Base-by-base conservation (phyloP, 202 grass and related monocot species). In the Zoysia matrella region DNA sequence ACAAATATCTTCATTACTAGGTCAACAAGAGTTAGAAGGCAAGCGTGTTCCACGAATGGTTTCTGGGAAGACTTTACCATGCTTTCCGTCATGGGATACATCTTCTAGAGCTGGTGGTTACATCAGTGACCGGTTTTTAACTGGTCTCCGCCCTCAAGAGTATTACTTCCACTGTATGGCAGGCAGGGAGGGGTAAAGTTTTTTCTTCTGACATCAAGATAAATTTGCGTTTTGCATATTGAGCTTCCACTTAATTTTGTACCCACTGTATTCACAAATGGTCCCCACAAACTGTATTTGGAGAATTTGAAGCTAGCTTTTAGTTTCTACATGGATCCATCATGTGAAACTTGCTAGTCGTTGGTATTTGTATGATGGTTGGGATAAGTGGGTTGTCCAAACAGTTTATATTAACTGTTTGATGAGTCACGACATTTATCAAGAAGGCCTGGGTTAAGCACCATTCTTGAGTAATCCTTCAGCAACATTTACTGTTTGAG, bases 141-240 rank as follows among this genome's bases (percentile, higher is more conserved):
- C 95, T 64, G 95, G 95, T 84, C 85, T 98, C 53, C 95, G 89
- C 12, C 95, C 95, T 84, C 95, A 98, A 83, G 95, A 98, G 76
- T 98, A 98, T 79, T 98, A 95, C 82, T 98, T 95, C 52, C 95
- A 98, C 78, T 98, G 95, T 86, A 98, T 98, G 95, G 95, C 95
- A 44, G 95, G 95, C 60, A 94, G 95, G 81, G 92, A 98, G 47
- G 95, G 95, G 95, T 95, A 90, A 90, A 83, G n/a, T 63, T 75
- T 48, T 98, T 49, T 8, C 41, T 76, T 8, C 73, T 87, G 14
- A 16, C 15, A 16, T 55, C 15, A 11, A 12, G 12, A 55, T 57
- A 14, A n/a, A 15, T 43, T 65, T 42, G 61, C 47, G 58, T 14
- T 36, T 1, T 36, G 1, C 14, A n/a, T n/a, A 5, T 16, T 47